These are phyloP conservation scores for Colletotrichum liaoningense DNA, from an alignment of 2,329 filamentous ascomycete species.

Conservation along the genomic window DNA sequence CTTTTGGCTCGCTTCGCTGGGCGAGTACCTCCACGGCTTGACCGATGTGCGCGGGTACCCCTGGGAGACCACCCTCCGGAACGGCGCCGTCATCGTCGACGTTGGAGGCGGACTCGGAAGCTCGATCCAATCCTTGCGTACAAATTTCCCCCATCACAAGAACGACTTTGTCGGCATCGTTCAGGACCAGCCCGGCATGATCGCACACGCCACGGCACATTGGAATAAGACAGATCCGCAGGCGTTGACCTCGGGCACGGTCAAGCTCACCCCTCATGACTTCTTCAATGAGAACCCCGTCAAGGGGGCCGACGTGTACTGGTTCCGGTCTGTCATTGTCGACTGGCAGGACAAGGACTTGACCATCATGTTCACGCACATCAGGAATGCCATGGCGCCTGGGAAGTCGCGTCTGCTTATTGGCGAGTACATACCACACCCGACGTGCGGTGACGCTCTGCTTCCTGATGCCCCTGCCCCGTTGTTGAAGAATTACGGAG, in stretches of 20 bases:
- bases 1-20: slow-evolving; percentile 15
- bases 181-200: slow-evolving; percentile 31
- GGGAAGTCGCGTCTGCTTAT: slow-evolving; percentile 28
- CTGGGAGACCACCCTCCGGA: slow-evolving; percentile 10
- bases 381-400: slow-evolving; percentile 19
- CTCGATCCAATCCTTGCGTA: slow-evolving; percentile 22
- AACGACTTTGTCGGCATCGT: slow-evolving; percentile 24
- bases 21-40: slow-evolving; percentile 22
- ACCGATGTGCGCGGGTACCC: slow-evolving; percentile 28
- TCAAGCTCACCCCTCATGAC: slow-evolving; percentile 62
- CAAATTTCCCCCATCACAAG: slow-evolving; percentile 4
- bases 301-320: slow-evolving; percentile 58
- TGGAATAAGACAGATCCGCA: slow-evolving; percentile 24
- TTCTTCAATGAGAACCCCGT: slow-evolving; percentile 69
- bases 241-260: slow-evolving; percentile 14
- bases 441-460: slow-evolving; percentile 24
- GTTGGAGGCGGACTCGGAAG: slow-evolving; percentile 29
- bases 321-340: slow-evolving; percentile 28
- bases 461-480: slow-evolving; percentile 17
- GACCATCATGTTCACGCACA: slow-evolving; percentile 23
- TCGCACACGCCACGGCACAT: slow-evolving; percentile 15
- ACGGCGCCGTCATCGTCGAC: slow-evolving; percentile 25
- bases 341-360: slow-evolving; percentile 29
- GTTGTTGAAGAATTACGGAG: slow-evolving; percentile 24
- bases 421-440: slow-evolving; percentile 30